Base-by-base conservation (phyloP, 768 basidiomycete genomes). In the Tricholoma sp. region DNA sequence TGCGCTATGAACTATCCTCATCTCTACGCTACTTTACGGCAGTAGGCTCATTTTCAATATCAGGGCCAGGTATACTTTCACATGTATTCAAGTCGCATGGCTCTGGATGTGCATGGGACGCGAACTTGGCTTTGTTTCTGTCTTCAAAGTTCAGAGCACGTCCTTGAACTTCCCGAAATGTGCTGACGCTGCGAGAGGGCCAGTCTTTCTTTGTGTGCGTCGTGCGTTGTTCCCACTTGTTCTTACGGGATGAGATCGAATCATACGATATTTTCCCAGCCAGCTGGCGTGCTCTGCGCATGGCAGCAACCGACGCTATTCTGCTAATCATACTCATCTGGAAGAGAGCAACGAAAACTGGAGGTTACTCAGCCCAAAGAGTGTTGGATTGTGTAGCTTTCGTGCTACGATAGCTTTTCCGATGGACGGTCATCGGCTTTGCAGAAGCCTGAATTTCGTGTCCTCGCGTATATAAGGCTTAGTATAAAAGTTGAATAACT, bases 381-480 rank as follows among this genome's bases (percentile, higher is more conserved):
- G 14, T 27, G 24, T 5, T 27, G 24, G 14, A n/a, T 1, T 11
- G 14, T n/a, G 14, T 39, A 16, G 37, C 37, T 16, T 39, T n/a
- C 4, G 14, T 39, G 37, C 14, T n/a, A 39, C 16, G 6, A 37
- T 37, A 14, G 16, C 16, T 37, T 37, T 5, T 14, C 37, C 16
- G 14, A 16, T 39, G n/a, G 12, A 39, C 6, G 16, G n/a, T 39
- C 12, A 37, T 14, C 5, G 12, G 35, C 14, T 37, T 14, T 37
- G 35, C 35, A 1, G 8, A 18, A 19, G 41, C 19, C 19, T 18
- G 19, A 43, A 19, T 43, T 43, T 43, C 19, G 18, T 43, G 18
- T 34, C 24, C 24, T 27, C 24, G 8, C 10, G 8, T 52, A 50
- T 64, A 64, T 64, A 64, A 64, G 35, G 35, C 2, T 5, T 37